These are phyloP conservation scores for Yarrowia alimentaria DNA, from an alignment of 805 yeast species.

Conservation along the genomic window DNA sequence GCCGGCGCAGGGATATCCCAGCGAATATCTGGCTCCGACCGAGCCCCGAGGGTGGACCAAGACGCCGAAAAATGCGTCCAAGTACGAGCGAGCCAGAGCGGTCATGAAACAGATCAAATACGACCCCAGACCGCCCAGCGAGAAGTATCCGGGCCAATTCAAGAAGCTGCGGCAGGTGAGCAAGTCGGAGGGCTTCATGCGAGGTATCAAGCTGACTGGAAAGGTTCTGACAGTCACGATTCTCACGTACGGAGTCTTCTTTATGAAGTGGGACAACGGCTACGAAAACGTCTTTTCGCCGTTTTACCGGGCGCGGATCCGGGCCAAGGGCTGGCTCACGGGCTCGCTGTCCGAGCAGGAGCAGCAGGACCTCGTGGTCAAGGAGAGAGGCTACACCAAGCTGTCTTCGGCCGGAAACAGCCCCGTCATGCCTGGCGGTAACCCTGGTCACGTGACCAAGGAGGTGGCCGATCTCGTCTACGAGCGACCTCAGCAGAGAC, in stretches of 20 bases:
- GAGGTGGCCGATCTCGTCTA: slow-evolving; percentile 41
- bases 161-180: slow-evolving; percentile 64
- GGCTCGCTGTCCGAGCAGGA: slow-evolving; percentile 60
- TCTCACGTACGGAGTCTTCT: slow-evolving; percentile 61
- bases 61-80: slow-evolving; percentile 65
- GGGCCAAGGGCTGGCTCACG: slow-evolving; percentile 52
- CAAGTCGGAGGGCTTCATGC: slow-evolving; percentile 50
- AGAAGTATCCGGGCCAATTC: slow-evolving; percentile 73
- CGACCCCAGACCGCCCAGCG: slow-evolving; percentile 74
- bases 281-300: slow-evolving; percentile 70
- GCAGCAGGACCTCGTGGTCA: slow-evolving; percentile 55
- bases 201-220: slow-evolving; percentile 61
- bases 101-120: slow-evolving; percentile 73
- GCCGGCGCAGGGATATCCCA: slow-evolving; percentile 83
- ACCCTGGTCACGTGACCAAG: slow-evolving; percentile 40
- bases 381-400: slow-evolving; percentile 36
- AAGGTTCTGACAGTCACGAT: slow-evolving; percentile 50
- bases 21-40: slow-evolving; percentile 71
- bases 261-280: slow-evolving; percentile 83
- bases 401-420: slow-evolving; percentile 38
- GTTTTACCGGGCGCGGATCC: slow-evolving; percentile 61
- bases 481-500: slow-evolving; percentile 70
- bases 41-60: slow-evolving; percentile 53
- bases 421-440: slow-evolving; percentile 31
- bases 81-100: slow-evolving; percentile 63